These are phyloP conservation scores for Candida dajiaensis DNA, from an alignment of 805 yeast species.

Conservation along the genomic window DNA sequence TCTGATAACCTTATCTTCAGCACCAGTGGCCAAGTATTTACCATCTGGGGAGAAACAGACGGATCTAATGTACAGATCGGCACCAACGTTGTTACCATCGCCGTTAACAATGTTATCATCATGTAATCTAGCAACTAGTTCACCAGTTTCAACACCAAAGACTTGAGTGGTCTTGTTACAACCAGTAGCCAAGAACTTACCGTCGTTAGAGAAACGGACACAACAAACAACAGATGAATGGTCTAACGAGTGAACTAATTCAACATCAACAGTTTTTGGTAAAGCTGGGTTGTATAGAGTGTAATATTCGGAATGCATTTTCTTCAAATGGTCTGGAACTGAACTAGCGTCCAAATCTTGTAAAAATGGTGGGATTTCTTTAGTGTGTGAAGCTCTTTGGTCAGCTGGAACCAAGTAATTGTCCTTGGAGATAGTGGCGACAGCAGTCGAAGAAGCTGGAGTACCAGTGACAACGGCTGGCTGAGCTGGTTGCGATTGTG, in stretches of 20 bases:
- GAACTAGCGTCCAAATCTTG: slow-evolving; percentile 73
- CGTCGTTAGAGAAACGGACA: slow-evolving; percentile 87
- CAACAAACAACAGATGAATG: slow-evolving; percentile 96
- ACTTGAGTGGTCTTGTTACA: slow-evolving; percentile 95
- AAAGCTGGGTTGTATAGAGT: slow-evolving; percentile 87
- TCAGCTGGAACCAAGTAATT: slow-evolving; percentile 32
- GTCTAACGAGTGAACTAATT: slow-evolving; percentile 81
- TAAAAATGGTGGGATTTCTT: slow-evolving; percentile 77
- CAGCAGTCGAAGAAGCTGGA: slow-evolving; percentile 12
- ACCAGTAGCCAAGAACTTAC: slow-evolving; percentile 91
- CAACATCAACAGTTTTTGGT: slow-evolving; percentile 72
- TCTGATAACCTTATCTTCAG: slow-evolving; percentile 84
- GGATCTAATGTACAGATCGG: slow-evolving; percentile 88
- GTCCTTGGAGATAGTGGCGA: slow-evolving; percentile 18
- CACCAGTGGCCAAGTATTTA: slow-evolving; percentile 89
- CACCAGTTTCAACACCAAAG: slow-evolving; percentile 87
- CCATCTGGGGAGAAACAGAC: slow-evolving; percentile 97
- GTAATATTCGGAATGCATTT: slow-evolving; percentile 79
- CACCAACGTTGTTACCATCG: slow-evolving; percentile 36
- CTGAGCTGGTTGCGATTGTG: slow-evolving; percentile 14
- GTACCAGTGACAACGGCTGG: slow-evolving; percentile 11
- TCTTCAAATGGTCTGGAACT: slow-evolving; percentile 72
- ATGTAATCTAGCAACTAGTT: slow-evolving; percentile 74
- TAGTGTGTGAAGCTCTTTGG: slow-evolving; percentile 46
- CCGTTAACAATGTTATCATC: slow-evolving; percentile 61